Evolutionary conservation across 2,329 filamentous ascomycete species (phyloP).

Genomic region (Aspergillus chevalieri): DNA sequence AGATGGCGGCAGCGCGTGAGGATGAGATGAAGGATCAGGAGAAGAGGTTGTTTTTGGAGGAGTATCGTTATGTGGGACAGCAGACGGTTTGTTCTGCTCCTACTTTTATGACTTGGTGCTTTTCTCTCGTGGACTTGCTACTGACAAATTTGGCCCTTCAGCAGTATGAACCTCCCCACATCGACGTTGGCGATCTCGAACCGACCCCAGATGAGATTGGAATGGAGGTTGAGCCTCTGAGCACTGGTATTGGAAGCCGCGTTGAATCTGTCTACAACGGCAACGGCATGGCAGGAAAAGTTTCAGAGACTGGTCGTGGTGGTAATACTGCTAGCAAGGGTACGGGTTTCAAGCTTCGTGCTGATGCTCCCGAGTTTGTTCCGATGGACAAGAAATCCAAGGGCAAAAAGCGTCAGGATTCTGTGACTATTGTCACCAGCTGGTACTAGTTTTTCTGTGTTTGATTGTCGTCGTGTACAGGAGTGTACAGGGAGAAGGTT

Average conservation of each 20-base stretch:
- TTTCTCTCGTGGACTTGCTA: background rate
- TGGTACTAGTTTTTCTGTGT: background rate
- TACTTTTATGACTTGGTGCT: background rate
- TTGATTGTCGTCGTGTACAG: background rate
- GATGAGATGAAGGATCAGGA: background rate
- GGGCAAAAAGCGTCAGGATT: background rate
- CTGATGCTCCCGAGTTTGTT: slow-evolving; percentile 17
- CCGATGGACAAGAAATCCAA: background rate
- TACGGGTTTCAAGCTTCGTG: slow-evolving; percentile 10
- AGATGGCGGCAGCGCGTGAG: background rate
- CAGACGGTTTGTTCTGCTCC: background rate
- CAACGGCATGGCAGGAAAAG: background rate
- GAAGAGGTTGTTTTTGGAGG: background rate
- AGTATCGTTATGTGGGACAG: background rate
- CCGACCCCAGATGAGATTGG: too few relatives aligned
- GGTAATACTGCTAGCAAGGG: background rate
- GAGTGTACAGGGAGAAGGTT: background rate
- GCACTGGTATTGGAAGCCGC: too few relatives aligned
- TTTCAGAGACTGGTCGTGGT: too few relatives aligned
- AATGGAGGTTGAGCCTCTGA: too few relatives aligned
- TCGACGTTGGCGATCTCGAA: too few relatives aligned
- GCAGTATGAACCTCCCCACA: too few relatives aligned
- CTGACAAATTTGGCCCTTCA: background rate
- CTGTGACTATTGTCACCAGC: background rate
- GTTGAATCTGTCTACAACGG: too few relatives aligned